Evolutionary conservation across 345 rosid genomes (phyloP), one percentile per base, ranked within the genome.

Genomic region (Dipteronia sinensis): DNA sequence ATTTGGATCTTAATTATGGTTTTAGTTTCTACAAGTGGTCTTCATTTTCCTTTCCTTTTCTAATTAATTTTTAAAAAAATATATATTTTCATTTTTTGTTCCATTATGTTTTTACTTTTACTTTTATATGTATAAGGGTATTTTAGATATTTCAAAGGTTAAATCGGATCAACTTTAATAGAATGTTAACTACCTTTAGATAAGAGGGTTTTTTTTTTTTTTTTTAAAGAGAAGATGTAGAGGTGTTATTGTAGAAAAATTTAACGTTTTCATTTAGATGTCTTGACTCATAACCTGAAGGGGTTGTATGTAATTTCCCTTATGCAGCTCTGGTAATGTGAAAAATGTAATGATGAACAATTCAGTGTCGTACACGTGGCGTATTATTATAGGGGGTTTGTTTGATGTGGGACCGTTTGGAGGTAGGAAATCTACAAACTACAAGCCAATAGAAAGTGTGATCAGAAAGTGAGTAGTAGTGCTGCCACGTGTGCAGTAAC

Each of bases 351-450:
- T 74, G 27, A 47, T 47, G 19, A 13, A 16, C 55, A 74, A 68
- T 19, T 29, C 13, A 47, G 27, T 11, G n/a, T 12, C 9, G 38
- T 31, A 66, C 64, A 66, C 72, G 78, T 75, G 78, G 71, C 78
- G 8, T 3, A 6, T 16, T n/a, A 55, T 76, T 1, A 67, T 20
- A 44, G 67, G 58, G 40, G 0, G 17, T 20, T 38, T 5, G 40
- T 19, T 34, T 34, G 15, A 9, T 0, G 73, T 76, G 58, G 71
- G 73, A 42, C 44, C 66, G 1, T 5, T 56, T 76, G 9, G 19
- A 15, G 72, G 25, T n/a, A 68, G 73, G 77, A 70, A 77, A 80
- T 83, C 79, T 77, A 77, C 70, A 27, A 46, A 46, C 66, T n/a
- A 59, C 71, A 34, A n/a, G 65, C 23, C 20, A 49, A 25, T 4